Percentiles rank a stretch among this genome's conserved stretches.
Evolutionary conservation across 2,329 filamentous ascomycete species (phyloP).

Genomic region (Colletotrichum sp.): DNA sequence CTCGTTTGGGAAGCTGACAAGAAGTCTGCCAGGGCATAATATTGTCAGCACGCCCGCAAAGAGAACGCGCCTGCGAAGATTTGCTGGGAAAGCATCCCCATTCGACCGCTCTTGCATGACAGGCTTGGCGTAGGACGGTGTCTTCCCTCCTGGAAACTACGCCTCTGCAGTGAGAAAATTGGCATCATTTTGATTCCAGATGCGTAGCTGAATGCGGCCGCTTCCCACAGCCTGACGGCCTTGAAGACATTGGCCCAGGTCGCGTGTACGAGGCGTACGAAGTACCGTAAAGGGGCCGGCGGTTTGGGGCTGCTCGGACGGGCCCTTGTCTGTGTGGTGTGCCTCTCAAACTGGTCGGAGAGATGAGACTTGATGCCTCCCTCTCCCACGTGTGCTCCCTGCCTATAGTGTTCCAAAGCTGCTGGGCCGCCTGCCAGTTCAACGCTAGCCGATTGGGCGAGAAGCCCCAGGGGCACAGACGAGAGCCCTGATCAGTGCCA

Average conservation of each 20-base stretch:
- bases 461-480: neutral
- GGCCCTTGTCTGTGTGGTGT: neutral
- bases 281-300: neutral
- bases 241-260: neutral
- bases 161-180: neutral
- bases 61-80: neutral
- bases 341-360: neutral
- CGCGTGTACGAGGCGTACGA: neutral
- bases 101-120: neutral
- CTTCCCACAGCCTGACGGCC: neutral
- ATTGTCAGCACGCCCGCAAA: neutral
- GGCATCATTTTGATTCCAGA: neutral
- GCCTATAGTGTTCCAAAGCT: conserved; percentile 5
- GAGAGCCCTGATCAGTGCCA: neutral
- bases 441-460: neutral
- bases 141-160: neutral
- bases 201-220: neutral
- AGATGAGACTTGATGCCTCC: conserved; percentile 2
- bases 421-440: neutral
- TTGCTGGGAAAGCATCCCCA: neutral
- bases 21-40: neutral
- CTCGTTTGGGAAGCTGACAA: conserved; percentile 7
- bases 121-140: neutral
- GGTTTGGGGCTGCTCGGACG: neutral
- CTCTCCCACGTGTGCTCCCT: conserved; percentile 14